A percentile compares a stretch with the other conserved stretches of the same genome.
Conservation (phyloP, 1,284 basidiomycete species). For the Boletellus dicymbophilus region DNA sequence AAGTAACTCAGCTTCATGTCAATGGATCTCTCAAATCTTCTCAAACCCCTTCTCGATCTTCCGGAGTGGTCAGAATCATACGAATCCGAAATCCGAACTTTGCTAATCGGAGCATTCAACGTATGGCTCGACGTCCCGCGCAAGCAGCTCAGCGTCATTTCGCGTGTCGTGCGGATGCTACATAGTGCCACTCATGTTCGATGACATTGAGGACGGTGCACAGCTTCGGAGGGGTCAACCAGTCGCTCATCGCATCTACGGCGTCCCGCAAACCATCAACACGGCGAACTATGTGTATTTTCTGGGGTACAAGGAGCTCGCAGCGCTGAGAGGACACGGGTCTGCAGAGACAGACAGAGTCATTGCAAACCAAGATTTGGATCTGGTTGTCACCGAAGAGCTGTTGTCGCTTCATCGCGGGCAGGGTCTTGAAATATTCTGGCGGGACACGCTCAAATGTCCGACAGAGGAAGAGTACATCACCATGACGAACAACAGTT, state of each 20-base stretch:
- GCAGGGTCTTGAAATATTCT: constrained; percentile 94
- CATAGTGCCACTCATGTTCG: constrained; percentile 97
- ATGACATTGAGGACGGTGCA: constrained; percentile 97
- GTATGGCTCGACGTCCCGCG: constrained; percentile 85
- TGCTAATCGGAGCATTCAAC: constrained; percentile 95
- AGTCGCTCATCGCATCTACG: constrained; percentile 95
- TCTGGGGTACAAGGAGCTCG: constrained; percentile 79
- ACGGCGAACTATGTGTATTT: constrained; percentile 98
- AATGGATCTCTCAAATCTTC: constrained; percentile 18
- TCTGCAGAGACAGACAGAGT: constrained; percentile 31
- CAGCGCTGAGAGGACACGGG: constrained; percentile 49
- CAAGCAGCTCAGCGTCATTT: constrained; percentile 73
- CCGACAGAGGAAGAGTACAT: constrained; percentile 96
- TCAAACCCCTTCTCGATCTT: constrained; percentile 20
- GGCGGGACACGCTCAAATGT: constrained; percentile 91
- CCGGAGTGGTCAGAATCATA: constrained; percentile 26
- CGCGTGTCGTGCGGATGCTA: constrained; percentile 87
- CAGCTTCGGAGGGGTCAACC: constrained; percentile 88
- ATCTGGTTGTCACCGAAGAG: constrained; percentile 83
- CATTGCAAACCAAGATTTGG: constrained; percentile 48
- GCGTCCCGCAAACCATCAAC: constrained; percentile 96
- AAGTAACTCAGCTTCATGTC: too few relatives aligned
- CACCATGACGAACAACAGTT: constrained; percentile 96
- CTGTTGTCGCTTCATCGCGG: constrained; percentile 91
- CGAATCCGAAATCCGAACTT: constrained; percentile 70